Base-by-base conservation (phyloP, 108 stramenopile species). In the Nitzschia palea region DNA sequence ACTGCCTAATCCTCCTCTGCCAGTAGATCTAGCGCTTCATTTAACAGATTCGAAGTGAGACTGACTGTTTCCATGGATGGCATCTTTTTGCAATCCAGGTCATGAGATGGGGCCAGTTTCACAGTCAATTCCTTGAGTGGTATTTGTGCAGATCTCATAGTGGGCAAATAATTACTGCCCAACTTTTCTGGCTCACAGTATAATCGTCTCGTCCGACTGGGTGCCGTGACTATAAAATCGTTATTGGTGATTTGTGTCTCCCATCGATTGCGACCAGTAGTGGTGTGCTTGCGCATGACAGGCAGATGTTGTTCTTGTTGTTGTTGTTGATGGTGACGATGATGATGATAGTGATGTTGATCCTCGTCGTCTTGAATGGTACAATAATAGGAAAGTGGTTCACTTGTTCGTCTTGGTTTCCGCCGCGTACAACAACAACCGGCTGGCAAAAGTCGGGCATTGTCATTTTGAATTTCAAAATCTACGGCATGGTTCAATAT, bases 151-250 rank as follows among this genome's bases (percentile, higher is more conserved):
- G 47, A 48, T 48, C 47, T 12, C 47, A 48, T 48, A 4, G 47
- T 12, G 15, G 18, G 17, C 5, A 20, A 18, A 20, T 20, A 10
- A 48, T 8, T 48, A 40, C 37, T 12, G 6, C 37, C 37, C 37
- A 12, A 40, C 59, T 60, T 60, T 42, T 60, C 59, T 9, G 59
- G 59, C 43, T 60, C 59, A 60, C 59, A 60, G 25, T 60, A 60
- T 12, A 60, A n/a, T n/a, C 59, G 18, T 60, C 22, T 4, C 59
- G 59, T 34, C 59, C n/a, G 15, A 31, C 22, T 9, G 59, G n/a
- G 59, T 22, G 37, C 59, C 25, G 37, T 60, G 14, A 34, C 59
- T 5, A 60, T 60, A 40, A 60, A 60, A 40, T 60, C 59, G 59
- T 60, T 60, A 23, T 32, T 60, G 0, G 59, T 60, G 25, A 60